These are phyloP conservation scores for Williopsis jadinii DNA, from an alignment of 1,139 yeast genomes.

Conservation along the genomic window DNA sequence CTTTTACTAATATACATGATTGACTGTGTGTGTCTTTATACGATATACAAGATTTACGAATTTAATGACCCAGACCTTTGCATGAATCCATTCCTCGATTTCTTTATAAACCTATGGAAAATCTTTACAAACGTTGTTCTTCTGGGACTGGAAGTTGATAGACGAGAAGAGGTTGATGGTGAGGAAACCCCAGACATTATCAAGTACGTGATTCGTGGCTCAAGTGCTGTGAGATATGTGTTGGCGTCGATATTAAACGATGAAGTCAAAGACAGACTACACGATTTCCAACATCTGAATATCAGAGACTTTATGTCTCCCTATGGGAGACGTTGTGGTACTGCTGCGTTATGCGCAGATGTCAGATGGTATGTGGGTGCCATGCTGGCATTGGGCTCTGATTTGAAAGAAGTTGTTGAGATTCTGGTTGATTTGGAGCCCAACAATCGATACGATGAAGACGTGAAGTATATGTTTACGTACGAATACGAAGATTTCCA, in stretches of 20 bases:
- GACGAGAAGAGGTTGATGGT: constrained; percentile 41
- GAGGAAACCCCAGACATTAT: constrained; percentile 40
- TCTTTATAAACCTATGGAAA: constrained; percentile 56
- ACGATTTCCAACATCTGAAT: constrained; percentile 51
- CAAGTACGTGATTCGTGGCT: constrained; percentile 50
- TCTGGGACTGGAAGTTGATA: constrained; percentile 56
- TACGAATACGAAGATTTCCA: constrained; percentile 36
- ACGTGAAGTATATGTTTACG: constrained; percentile 64
- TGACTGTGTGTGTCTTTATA: constrained; percentile 41
- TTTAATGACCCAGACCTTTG: constrained; percentile 31
- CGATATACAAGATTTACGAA: constrained; percentile 44
- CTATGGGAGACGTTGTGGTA: constrained; percentile 46
- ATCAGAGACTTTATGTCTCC: constrained; percentile 54
- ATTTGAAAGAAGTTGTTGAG: constrained; percentile 43
- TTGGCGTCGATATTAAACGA: constrained; percentile 53
- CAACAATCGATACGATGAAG: constrained; percentile 68
- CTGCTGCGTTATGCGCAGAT: constrained; percentile 53
- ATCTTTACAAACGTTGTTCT: constrained; percentile 50
- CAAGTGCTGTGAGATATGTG: constrained; percentile 54
- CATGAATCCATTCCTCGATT: constrained; percentile 53
- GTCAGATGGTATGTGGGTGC: constrained; percentile 43
- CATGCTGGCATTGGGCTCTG: constrained; percentile 37
- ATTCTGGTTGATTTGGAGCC: constrained; percentile 50
- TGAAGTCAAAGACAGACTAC: constrained; percentile 30
- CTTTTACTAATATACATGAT: constrained; percentile 47